Conservation (phyloP, 495 filamentous ascomycete genomes). For the Penicillium mononematosum region DNA sequence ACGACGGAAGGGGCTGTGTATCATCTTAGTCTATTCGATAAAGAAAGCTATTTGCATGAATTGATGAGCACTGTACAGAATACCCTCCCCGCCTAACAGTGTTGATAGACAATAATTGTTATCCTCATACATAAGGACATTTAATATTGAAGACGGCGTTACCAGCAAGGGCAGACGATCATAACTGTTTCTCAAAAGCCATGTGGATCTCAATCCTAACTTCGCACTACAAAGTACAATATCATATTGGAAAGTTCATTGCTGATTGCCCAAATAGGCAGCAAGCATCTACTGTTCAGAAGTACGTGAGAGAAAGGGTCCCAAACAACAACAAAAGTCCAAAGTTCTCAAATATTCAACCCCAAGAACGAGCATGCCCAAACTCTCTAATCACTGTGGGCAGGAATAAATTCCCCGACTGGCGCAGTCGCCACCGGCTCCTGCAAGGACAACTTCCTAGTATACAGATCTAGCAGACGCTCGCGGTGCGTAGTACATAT, state of each 20-base stretch:
- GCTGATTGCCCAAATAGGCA: not conserved
- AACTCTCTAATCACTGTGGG: not conserved
- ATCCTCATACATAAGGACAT: conserved; percentile 5
- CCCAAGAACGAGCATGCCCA: not conserved
- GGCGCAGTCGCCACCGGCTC: conserved; percentile 12
- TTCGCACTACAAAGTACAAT: not conserved
- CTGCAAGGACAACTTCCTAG: conserved; percentile 29
- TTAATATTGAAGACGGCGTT: conserved; percentile 8
- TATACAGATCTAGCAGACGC: conserved; percentile 23
- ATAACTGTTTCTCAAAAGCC: conserved; percentile 5
- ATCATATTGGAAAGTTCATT: not conserved
- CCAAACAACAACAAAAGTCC: not conserved
- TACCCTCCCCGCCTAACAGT: not conserved
- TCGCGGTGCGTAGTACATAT: conserved; percentile 8
- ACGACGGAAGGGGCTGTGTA: conserved; percentile 11
- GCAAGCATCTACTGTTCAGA: not conserved
- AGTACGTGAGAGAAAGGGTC: conserved; percentile 1
- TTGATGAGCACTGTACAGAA: not conserved
- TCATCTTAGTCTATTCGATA: not conserved
- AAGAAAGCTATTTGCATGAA: not conserved
- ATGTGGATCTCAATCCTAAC: not conserved
- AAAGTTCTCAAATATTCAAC: not conserved
- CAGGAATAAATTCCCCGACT: conserved; percentile 23
- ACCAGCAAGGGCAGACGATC: conserved; percentile 22
- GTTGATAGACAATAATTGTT: conserved; percentile 17